These are phyloP conservation scores for Boletellus deceptivus DNA, from an alignment of 1,284 basidiomycete genomes.

Conservation along the genomic window DNA sequence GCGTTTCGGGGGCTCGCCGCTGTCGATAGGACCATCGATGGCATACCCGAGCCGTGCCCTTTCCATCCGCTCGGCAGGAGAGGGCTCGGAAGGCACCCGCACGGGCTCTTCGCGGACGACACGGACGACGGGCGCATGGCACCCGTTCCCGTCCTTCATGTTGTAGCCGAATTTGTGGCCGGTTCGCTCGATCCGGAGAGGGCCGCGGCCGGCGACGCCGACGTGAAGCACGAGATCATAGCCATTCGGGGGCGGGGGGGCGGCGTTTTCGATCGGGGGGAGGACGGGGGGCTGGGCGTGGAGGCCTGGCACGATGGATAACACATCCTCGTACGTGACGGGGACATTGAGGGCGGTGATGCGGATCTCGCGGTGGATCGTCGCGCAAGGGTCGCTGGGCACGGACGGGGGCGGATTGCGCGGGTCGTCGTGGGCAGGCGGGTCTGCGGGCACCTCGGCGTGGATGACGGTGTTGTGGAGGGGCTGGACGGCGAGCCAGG, in stretches of 20 bases:
- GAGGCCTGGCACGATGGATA: constrained; percentile 55
- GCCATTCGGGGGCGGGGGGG: constrained; percentile 49
- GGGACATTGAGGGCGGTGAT: constrained; percentile 62
- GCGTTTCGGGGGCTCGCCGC: constrained; percentile 39
- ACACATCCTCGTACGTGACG: constrained; percentile 60
- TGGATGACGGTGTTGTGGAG: constrained; percentile 53
- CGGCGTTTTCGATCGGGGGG: constrained; percentile 38
- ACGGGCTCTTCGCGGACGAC: constrained; percentile 29
- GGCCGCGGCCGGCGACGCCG: constrained; percentile 64
- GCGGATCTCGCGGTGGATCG: constrained; percentile 44
- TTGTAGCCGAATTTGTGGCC: constrained; percentile 69
- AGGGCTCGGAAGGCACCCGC: constrained; percentile 25
- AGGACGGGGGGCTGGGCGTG: constrained; percentile 62
- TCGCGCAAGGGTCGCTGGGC: constrained; percentile 7
- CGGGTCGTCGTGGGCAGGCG: constrained; percentile 5
- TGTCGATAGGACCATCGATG: constrained; percentile 24
- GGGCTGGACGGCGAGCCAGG: constrained; percentile 59
- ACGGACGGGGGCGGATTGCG: not conserved
- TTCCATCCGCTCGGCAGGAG: constrained; percentile 39
- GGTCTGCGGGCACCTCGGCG: constrained; percentile 35
- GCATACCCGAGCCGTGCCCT: constrained; percentile 29
- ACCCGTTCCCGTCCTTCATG: constrained; percentile 64
- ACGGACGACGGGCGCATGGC: constrained; percentile 54
- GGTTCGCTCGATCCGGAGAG: constrained; percentile 62
- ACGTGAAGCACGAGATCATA: constrained; percentile 76